Base-by-base conservation (phyloP, 2,329 filamentous ascomycete species). In the Pestalotiopsis sp. region DNA sequence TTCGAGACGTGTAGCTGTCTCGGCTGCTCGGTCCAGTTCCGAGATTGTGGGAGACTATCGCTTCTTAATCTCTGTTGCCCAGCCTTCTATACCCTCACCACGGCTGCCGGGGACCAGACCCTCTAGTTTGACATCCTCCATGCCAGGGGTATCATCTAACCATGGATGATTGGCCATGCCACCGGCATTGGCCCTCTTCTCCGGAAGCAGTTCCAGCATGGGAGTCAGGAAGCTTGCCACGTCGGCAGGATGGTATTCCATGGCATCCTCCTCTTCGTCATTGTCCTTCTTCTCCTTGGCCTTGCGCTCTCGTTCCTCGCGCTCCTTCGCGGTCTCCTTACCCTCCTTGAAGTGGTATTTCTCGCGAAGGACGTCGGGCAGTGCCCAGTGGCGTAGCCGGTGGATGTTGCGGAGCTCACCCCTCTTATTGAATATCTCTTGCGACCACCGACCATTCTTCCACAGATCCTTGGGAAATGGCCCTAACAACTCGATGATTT, bases 351-450 rank as follows among this genome's bases (percentile, higher is more conserved):
- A 98, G 80, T 98, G 96, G 77, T 99, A 99, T 79, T 99, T 99
- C 81, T 99, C 96, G 70, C 92, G 89, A 39, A 99, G 86, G 1
- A 99, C 96, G 76, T 98, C 95, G 0, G 95, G 90, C 5, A 99
- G 85, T 0, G 95, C 94, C 96, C 96, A 99, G 82, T 98, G 95
- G 65, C 96, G 92, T 71, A 99, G 87, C 59, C 96, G 90, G 81
- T 98, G 96, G 75, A 99, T 99, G 82, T 99, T 98, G 69, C 96
- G 93, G 49, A 99, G 88, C 79, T 99, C 96, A 74, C 96, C 96
- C 81, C 97, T 97, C 73, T 96, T 91, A 80, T 98, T 98, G 86
- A 99, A 99, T 71, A 99, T 99, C 80, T 98, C 96, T 80, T 98
- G 95, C 14, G 92, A 95, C 96, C 96, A 98, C 82, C 98, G 98